phyloP scores from a whole-genome alignment of 2,329 filamentous ascomycete genomes.

The Alternaria ethzedia region DNA sequence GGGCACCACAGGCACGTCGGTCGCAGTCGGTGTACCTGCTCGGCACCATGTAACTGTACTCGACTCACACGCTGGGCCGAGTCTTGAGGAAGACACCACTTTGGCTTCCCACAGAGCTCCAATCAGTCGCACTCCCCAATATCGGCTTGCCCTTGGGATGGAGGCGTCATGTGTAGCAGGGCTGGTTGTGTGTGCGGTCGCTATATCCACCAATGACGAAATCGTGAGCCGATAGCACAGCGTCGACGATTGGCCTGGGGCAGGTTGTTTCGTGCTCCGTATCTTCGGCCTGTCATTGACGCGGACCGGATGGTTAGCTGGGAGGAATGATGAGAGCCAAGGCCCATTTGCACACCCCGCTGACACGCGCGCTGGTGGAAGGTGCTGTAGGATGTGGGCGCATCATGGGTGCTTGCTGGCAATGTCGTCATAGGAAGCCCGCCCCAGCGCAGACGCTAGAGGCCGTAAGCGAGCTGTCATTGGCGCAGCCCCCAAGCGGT shows the following conservation, averaged over 20 bases:
- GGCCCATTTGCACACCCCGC: slow-evolving; percentile 20
- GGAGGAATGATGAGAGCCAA: slow-evolving; percentile 37
- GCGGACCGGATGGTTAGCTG: slow-evolving; percentile 19
- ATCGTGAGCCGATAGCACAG: not conserved
- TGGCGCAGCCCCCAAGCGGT: slow-evolving; percentile 21
- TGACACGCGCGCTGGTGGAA: slow-evolving; percentile 22
- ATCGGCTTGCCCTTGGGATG: not conserved
- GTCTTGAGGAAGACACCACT: not conserved
- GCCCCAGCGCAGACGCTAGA: slow-evolving; percentile 12
- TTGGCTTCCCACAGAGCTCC: not conserved
- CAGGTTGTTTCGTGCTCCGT: slow-evolving; percentile 1
- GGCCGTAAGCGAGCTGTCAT: slow-evolving; percentile 8
- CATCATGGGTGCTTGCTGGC: slow-evolving; percentile 18
- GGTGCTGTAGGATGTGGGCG: slow-evolving; percentile 15
- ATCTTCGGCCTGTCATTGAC: slow-evolving; percentile 21
- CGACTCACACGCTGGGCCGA: slow-evolving; percentile 2
- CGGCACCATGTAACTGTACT: slow-evolving; percentile 23
- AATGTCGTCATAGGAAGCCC: slow-evolving; percentile 17
- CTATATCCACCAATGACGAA: slow-evolving; percentile 26
- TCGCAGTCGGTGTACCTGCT: slow-evolving; percentile 37
- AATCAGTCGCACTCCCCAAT: not conserved
- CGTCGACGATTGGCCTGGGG: not conserved
- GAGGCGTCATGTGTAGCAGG: slow-evolving; percentile 12
- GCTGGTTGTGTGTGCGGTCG: slow-evolving; percentile 16
- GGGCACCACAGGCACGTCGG: not conserved